Base-by-base conservation (phyloP, 805 yeast genomes). In the Crinitomyces ghanaensis region DNA sequence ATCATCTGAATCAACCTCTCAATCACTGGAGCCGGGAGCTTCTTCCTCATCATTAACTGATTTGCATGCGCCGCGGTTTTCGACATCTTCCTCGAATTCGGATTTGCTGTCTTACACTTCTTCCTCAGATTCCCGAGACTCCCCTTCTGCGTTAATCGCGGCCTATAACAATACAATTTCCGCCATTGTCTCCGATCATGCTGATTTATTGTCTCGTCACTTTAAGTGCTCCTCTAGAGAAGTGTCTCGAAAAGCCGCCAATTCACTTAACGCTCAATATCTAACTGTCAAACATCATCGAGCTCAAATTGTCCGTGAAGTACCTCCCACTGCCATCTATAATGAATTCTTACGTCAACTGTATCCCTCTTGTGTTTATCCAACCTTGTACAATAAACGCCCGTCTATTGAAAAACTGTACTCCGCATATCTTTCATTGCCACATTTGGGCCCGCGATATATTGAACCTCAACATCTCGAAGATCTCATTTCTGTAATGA, bases 371-470 rank as follows among this genome's bases (percentile, higher is more conserved):
- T 18, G 15, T 9, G 33, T 33, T 6, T 15, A 13, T 3, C 26
- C 25, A 5, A 26, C 37, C 23, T 42, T 39, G 26, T 26, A 33
- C 11, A n/a, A n/a, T n/a, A n/a, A n/a, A n/a, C n/a, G n/a, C n/a
- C n/a, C n/a, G n/a, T n/a, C n/a, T n/a, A n/a, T n/a, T n/a, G n/a
- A n/a, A n/a, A 21, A 27, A n/a, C 35, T 55, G 6, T 51, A 36
- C 26, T 28, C 37, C 1, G 47, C 46, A 2, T 58, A 57, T 37
- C 23, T 44, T 8, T 18, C 33, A 2, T 35, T 60, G 5, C 65
- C 66, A 2, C 26, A 37, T 12, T 61, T 59, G 8, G 50, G 51
- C 21, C 59, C 63, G 4, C 31, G 39, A 9, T 50, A 50, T 28
- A 46, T 61, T 13, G 36, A 41, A 4, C 38, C 49, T 1, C 38